A percentile compares a stretch with the other conserved stretches of the same genome.
Evolutionary conservation across 106 monocot species (phyloP).

Genomic region (Dendrobium huoshanense): DNA sequence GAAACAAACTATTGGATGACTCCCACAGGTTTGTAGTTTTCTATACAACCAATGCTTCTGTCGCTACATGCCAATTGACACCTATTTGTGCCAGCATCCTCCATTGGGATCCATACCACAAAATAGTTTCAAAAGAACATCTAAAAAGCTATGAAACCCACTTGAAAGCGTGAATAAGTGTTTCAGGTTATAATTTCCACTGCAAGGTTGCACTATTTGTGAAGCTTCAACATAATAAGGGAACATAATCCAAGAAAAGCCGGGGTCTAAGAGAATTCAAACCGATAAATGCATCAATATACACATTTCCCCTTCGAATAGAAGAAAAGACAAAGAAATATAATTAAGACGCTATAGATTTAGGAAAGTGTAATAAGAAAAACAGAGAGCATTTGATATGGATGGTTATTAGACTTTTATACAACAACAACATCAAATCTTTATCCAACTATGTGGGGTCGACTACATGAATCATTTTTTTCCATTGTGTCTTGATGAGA

Average conservation of each 20-base stretch:
- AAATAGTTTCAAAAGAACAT: too few relatives aligned
- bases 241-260: neutral
- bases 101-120: neutral
- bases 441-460: too few relatives aligned
- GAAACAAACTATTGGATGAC: too few relatives aligned
- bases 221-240: neutral
- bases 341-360: neutral
- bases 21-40: too few relatives aligned
- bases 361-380: neutral
- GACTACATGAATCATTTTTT: too few relatives aligned
- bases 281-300: neutral
- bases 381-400: neutral
- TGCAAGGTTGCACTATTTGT: neutral
- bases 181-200: neutral
- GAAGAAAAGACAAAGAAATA: neutral
- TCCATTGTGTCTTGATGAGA: too few relatives aligned
- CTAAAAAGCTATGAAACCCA: too few relatives aligned
- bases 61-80: too few relatives aligned
- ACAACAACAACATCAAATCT: too few relatives aligned
- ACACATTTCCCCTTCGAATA: neutral
- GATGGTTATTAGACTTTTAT: too few relatives aligned
- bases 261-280: neutral
- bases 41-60: too few relatives aligned
- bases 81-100: neutral
- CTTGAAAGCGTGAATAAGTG: neutral